Evolutionary conservation across 768 basidiomycete genomes (phyloP).

Genomic region (Austroboletus eburneus): DNA sequence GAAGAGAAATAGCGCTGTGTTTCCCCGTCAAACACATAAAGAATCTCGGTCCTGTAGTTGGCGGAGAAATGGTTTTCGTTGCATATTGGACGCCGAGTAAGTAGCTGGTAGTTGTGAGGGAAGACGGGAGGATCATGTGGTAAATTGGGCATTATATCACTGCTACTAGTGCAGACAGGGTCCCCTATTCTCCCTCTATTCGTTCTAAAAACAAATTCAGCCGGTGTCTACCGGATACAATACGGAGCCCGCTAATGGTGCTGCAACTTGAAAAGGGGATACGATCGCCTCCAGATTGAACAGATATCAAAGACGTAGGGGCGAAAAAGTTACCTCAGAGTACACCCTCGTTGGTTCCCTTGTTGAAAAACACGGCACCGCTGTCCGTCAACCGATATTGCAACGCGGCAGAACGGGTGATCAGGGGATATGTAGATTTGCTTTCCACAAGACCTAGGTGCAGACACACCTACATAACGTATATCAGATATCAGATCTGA

Average conservation of each 20-base stretch:
- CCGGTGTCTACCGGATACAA: no score
- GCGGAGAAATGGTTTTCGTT: background rate
- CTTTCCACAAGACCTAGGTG: slow-evolving; percentile 48
- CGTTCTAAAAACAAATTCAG: no score
- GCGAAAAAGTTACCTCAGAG: slow-evolving; percentile 43
- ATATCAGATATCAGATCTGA: background rate
- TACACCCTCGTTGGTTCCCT: slow-evolving; percentile 65
- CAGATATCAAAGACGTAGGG: no score
- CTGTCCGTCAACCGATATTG: slow-evolving; percentile 71
- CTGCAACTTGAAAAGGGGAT: no score
- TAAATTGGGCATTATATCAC: background rate
- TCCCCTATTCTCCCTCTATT: no score
- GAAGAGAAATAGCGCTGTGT: slow-evolving; percentile 1
- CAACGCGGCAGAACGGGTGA: slow-evolving; percentile 52
- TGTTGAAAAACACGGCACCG: slow-evolving; percentile 64
- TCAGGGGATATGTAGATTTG: slow-evolving; percentile 32
- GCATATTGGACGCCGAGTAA: background rate
- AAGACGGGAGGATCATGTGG: background rate
- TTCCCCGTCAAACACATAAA: slow-evolving; percentile 1
- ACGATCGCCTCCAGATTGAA: no score
- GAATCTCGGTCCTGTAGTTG: background rate
- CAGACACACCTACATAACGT: slow-evolving; percentile 49
- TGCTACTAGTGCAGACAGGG: no score
- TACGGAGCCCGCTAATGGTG: no score
- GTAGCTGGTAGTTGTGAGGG: background rate